Evolutionary conservation across 225 moss, liverwort and hornwort species (phyloP), one percentile per base, ranked within the genome.

Genomic region (Rhytidiadelphus loreus): DNA sequence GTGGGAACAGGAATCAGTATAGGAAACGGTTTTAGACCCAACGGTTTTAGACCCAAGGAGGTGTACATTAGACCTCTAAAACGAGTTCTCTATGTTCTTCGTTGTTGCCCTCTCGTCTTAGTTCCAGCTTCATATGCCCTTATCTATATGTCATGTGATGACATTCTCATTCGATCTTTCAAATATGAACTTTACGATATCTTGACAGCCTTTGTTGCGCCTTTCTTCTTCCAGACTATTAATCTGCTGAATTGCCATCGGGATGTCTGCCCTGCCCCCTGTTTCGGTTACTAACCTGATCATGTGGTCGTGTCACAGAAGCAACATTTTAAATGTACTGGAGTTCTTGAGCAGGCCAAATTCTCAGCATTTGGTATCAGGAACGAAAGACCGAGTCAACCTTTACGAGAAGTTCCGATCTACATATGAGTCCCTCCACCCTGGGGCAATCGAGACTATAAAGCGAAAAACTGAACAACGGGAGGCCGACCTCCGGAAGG

Each of bases 321-420:
- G 95, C 72, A 98, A 97, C 76, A 89, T 98, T 52, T 90, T 96
- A 76, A 92, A 96, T 71, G 97, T 98, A 29, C 87, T 98, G 25
- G 96, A 97, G 83, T 98, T 98, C 62, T 80, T 98, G 88, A 97
- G 89, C 88, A 96, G 94, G 86, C 98, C 98, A 86, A 98, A 98
- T 70, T 97, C 96, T 32, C 94, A 95, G 82, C 95, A 94, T 48
- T 89, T 98, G 73, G 98, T 98, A 33, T 98, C 98, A 30, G 98
- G 98, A 82, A 97, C 97, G 35, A 90, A 90, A 77, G 95, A 98
- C 79, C 95, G 96, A 60, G 95, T 91, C 66, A 98, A 94, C 73
- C 91, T 98, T 39, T 92, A 92, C 79, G 91, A 93, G 72, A 93
- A 93, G 46, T 97, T 98, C 81, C 95, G 88, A 87, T 93, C 87